Base-by-base conservation (phyloP, 2,329 filamentous ascomycete species). In the Claviceps spartinae region DNA sequence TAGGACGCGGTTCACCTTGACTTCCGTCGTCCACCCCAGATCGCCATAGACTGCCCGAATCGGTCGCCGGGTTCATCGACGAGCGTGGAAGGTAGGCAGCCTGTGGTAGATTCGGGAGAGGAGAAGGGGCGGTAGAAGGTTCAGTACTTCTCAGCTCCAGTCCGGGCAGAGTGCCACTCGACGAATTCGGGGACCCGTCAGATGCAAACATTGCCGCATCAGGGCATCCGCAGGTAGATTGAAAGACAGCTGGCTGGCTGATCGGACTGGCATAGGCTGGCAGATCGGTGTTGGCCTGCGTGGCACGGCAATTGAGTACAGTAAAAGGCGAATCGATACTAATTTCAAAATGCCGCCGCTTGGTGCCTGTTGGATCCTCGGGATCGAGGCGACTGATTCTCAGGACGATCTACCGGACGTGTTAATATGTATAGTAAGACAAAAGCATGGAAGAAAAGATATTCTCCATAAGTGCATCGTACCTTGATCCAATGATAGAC, bases 401-500 rank as follows among this genome's bases (percentile, higher is more conserved):
- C 81, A 96, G 87, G 55, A 95, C 88, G 62, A 95, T 88, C 87
- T 91, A 55, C 5, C 30, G 61, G 52, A 38, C 30, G 45, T 5
- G 22, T 36, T 24, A 45, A 38, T 3, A 49, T 20, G 4, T 22
- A 5, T n/a, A 26, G 18, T 5, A 24, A 34, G 13, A 40, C 1
- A 14, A 38, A 45, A 26, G 5, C 16, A 30, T 16, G 4, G 26
- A 14, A 43, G 4, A 16, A 42, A 2, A 9, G 4, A 4, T 34
- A 34, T 34, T 34, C 5, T n/a, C 3, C 4, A 16, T 3, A 18
- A 2, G 24, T 24, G 20, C 26, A n/a, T 13, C 56, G 9, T 71
- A 88, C 88, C 79, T 95, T 95, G 67, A 96, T 95, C 89, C 89
- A 95, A 65, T 96, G 90, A 64, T 88, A 88, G 51, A 96, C 89